These are phyloP conservation scores for Hanseniaspora lindneri DNA, from an alignment of 805 yeast genomes.

Conservation along the genomic window DNA sequence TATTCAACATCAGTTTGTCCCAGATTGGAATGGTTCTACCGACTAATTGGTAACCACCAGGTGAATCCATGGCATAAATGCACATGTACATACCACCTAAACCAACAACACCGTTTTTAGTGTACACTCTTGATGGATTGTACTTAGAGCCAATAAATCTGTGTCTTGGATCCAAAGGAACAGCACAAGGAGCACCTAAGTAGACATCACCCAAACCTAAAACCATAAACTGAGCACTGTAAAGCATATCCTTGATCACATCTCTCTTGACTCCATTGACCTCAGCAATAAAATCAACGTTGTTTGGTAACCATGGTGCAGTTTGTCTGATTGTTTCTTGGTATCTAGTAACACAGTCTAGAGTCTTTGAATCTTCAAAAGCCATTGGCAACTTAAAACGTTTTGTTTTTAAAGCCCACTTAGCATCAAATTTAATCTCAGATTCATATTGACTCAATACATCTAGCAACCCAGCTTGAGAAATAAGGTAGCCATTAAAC, in stretches of 20 bases:
- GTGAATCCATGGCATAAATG: constrained; percentile 94
- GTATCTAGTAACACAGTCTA: constrained; percentile 82
- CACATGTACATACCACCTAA: constrained; percentile 99
- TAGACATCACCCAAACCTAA: constrained; percentile 95
- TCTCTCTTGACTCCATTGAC: constrained; percentile 71
- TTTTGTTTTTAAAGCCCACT: constrained; percentile 81
- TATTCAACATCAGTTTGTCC: constrained; percentile 80
- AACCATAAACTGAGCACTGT: constrained; percentile 81
- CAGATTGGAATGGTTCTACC: constrained; percentile 96
- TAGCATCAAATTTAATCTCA: constrained; percentile 57
- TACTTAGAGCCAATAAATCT: constrained; percentile 85
- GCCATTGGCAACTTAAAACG: constrained; percentile 86
- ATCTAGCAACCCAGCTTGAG: constrained; percentile 51
- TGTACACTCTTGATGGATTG: constrained; percentile 90
- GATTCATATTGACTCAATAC: constrained; percentile 63
- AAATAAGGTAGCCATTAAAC: constrained; percentile 50
- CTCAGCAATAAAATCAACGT: constrained; percentile 85
- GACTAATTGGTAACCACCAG: constrained; percentile 95
- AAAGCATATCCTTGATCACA: constrained; percentile 71
- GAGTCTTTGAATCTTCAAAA: constrained; percentile 80
- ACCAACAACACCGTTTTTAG: constrained; percentile 95
- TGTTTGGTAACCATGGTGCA: constrained; percentile 97
- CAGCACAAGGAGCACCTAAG: constrained; percentile 97
- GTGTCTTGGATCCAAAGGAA: constrained; percentile 94
- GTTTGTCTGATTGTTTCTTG: constrained; percentile 82